Evolutionary conservation across 345 rosid species (phyloP).

Genomic region (Eucalyptus cloeziana): DNA sequence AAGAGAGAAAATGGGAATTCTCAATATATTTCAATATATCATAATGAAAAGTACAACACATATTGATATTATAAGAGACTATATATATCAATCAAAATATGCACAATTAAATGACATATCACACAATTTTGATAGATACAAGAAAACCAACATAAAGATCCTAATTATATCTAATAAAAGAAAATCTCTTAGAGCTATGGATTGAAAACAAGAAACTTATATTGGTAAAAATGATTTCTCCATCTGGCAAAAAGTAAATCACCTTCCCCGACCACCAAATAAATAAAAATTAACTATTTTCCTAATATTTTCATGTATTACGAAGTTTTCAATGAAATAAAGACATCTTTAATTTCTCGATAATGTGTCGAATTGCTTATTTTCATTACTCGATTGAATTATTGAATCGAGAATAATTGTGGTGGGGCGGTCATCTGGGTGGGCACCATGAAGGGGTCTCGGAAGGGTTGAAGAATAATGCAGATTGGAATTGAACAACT

Average conservation of each 20-base stretch:
- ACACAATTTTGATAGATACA: too few species aligned
- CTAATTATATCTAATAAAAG: background rate
- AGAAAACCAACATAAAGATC: background rate
- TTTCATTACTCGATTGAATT: background rate
- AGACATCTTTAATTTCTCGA: background rate
- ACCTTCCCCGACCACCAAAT: fast-evolving
- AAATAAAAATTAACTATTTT: too few species aligned
- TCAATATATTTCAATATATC: too few species aligned
- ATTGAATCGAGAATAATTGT: background rate
- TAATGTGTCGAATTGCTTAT: background rate
- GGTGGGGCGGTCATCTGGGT: fast-evolving
- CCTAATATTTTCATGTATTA: too few species aligned
- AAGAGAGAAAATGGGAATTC: background rate
- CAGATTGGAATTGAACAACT: background rate
- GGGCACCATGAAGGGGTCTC: background rate
- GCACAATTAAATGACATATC: too few species aligned
- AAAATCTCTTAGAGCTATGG: background rate
- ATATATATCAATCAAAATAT: too few species aligned
- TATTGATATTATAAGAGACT: too few species aligned
- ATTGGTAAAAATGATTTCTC: background rate
- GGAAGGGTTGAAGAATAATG: background rate
- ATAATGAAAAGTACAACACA: background rate
- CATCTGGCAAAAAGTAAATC: background rate
- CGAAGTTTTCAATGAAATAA: background rate
- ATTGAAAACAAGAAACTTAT: too few species aligned